These are phyloP conservation scores for Mortierella sp. DNA, from an alignment of 371 early-diverging fungal species.

Conservation along the genomic window DNA sequence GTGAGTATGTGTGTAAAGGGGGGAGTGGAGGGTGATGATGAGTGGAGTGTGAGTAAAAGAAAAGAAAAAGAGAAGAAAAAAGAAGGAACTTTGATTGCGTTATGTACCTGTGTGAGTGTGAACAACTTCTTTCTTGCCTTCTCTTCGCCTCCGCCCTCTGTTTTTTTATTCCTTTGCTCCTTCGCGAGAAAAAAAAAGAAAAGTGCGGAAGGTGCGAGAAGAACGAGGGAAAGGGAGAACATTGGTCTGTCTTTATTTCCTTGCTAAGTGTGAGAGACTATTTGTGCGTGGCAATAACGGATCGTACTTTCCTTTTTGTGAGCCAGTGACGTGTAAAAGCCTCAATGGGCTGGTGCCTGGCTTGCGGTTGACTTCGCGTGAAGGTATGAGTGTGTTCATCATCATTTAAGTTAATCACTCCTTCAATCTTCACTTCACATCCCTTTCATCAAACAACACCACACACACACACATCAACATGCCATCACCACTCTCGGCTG, in stretches of 20 bases:
- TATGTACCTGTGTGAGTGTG: not conserved
- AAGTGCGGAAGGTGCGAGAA: slow-evolving; percentile 2
- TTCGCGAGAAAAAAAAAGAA: too few relatives aligned
- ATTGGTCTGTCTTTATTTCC: not conserved
- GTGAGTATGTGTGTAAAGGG: slow-evolving; percentile 8
- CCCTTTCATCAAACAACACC: not conserved
- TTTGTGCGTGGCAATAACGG: not conserved
- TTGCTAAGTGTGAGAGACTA: not conserved
- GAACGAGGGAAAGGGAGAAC: not conserved
- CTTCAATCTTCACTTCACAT: not conserved
- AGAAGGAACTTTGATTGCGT: not conserved
- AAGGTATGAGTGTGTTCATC: slow-evolving; percentile 4
- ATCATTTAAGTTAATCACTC: not conserved
- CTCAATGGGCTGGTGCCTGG: not conserved
- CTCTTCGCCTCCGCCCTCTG: not conserved
- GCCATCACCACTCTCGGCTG: slow-evolving; percentile 45
- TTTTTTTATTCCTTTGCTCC: not conserved
- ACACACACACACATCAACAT: not conserved
- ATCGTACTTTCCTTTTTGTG: not conserved
- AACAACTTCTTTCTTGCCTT: not conserved
- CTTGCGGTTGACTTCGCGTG: not conserved
- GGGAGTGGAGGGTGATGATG: not conserved
- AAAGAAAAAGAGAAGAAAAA: not conserved
- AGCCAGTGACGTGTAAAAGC: not conserved
- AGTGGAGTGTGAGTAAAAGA: not conserved